Evolutionary conservation across 2,329 filamentous ascomycete species (phyloP), one percentile per base, ranked within the genome.

Genomic region (Trichoderma sp.): DNA sequence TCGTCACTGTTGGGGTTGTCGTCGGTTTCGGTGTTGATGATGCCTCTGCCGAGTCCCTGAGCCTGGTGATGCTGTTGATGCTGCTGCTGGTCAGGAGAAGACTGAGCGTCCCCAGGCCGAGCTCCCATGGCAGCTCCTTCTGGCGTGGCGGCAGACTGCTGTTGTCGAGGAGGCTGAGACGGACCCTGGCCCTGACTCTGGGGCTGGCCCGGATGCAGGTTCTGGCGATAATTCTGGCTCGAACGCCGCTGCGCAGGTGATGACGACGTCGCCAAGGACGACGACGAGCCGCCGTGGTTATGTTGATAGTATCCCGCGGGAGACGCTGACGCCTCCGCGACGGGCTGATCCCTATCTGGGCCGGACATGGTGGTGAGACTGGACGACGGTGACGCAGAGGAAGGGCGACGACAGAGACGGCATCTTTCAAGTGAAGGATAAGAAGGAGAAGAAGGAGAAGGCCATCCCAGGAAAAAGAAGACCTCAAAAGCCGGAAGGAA

Each of bases 301-400:
- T 39, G 4, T 10, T 34, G 34, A 24, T 64, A 43, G 24, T 56
- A 30, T 28, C 30, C 9, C 61, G 59, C 28, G 43, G 48, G 47
- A 21, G 51, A 41, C 9, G 48, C 57, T 47, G 56, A 51, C 21
- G 39, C 39, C 34, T 54, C 65, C 44, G 26, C 54, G n/a, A 34
- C 47, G 52, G 64, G 54, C 45, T 44, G n/a, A 7, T 64, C 65
- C 50, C 65, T 65, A 56, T 56, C 56, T 58, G 50, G 63, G 47
- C 65, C 64, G 44, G 66, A 58, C 66, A 67, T 67, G 63, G 44
- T 34, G 64, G 43, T 66, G 66, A 28, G 39, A 56, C 54, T 55
- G 51, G 28, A 65, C 24, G 56, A 65, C 30, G 50, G 48, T 51
- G 50, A 60, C 50, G 56, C 55, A 54, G 45, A 64, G 54, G 19